phyloP scores from a whole-genome alignment of 225 moss, liverwort and hornwort genomes.

The Lunularia cruciata region DNA sequence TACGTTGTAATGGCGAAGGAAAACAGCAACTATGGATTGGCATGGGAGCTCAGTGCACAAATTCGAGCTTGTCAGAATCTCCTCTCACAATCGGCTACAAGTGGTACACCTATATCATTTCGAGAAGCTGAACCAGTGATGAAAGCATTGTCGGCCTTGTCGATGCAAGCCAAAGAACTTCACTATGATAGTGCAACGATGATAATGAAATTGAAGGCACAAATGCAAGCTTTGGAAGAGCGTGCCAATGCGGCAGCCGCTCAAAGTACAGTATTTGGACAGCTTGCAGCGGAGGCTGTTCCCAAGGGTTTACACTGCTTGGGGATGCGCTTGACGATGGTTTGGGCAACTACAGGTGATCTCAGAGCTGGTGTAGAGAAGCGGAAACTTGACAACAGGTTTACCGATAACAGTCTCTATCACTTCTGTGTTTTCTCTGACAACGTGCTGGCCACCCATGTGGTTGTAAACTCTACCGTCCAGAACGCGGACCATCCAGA shows the following conservation, averaged over 20 bases:
- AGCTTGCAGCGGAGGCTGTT: conserved; percentile 72
- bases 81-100: conserved; percentile 78
- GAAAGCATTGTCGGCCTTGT: conserved; percentile 71
- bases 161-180: conserved; percentile 83
- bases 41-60: conserved; percentile 96
- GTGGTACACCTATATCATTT: conserved; percentile 58
- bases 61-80: conserved; percentile 85
- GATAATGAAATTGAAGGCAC: conserved; percentile 97
- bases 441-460: conserved; percentile 64
- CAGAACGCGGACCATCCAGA: conserved; percentile 56
- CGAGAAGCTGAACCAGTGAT: conserved; percentile 78
- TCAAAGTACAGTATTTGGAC: conserved; percentile 90
- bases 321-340: conserved; percentile 70
- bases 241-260: conserved; percentile 86
- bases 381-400: conserved; percentile 21
- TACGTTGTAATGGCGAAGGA: conserved; percentile 98
- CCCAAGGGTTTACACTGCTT: conserved; percentile 78
- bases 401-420: conserved; percentile 48
- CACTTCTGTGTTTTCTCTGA: conserved; percentile 75
- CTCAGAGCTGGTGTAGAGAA: conserved; percentile 35
- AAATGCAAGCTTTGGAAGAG: conserved; percentile 93
- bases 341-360: conserved; percentile 61
- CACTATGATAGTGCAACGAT: conserved; percentile 99
- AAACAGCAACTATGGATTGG: conserved; percentile 79
- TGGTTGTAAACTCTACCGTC: conserved; percentile 74